Base-by-base conservation (phyloP, 2,329 filamentous ascomycete species). In the Colletotrichum tanaceti region DNA sequence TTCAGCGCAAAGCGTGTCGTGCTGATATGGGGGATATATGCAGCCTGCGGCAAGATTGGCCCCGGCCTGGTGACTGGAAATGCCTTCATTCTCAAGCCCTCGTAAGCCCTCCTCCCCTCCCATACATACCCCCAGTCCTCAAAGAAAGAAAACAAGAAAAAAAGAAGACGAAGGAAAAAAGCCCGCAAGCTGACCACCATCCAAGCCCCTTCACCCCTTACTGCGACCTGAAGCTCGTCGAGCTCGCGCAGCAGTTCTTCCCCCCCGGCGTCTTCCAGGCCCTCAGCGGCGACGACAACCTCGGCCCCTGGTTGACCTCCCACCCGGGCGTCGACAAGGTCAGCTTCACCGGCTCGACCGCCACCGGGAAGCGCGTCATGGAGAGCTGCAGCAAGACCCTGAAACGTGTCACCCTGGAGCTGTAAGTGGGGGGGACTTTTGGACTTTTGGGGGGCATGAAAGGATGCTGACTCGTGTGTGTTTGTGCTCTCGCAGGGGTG, bases 241-340 rank as follows among this genome's bases (percentile, higher is more conserved):
- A 91, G 77, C 75, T 91, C 2, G 86, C 82, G 0, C 82, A 86
- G 66, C 75, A 83, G 20, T 79, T 89, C 77, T 87, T 90, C 77
- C 87, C 88, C 2, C 84, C 86, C 0, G 89, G 89, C 46, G 86
- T 91, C n/a, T 74, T 91, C 10, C 88, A 90, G 73, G 85, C 80
- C 0, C 77, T 91, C 1, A 85, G 85, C 59, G 89, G 89, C 11
- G 87, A 87, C 61, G 88, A 90, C 72, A 80, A 82, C 58, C 83
- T 91, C 11, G 89, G 89, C 4, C 87, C 85, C 1, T 83, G 82
- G 82, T 75, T 91, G 59, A 89, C 87, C 0, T 76, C 75, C n/a
- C 88, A 91, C 73, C 86, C 87, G 0, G 85, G 82, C 22, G 84
- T 90, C 63, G 82, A 85, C 65, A 91, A 89, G 81, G 85, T 91